Evolutionary conservation across 192 early-diverging fungal species (phyloP).

Genomic region (Phycomyces blakesleeanus): DNA sequence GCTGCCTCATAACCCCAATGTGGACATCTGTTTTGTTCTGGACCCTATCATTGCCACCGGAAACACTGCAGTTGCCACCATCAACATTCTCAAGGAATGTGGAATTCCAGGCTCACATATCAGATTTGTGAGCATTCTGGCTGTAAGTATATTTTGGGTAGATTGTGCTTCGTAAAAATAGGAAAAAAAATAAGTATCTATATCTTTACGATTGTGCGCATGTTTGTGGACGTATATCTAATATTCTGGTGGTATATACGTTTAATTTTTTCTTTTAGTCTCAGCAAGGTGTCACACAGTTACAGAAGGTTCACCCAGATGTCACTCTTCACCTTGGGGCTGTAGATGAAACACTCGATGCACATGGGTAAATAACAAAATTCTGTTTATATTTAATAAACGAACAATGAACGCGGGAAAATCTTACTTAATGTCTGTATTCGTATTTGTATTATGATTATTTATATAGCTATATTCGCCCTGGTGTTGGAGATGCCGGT

Average conservation of each 20-base stretch:
- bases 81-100: constrained; percentile 79
- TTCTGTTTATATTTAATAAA: too few species aligned
- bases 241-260: constrained; percentile 1
- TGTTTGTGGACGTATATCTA: too few species aligned
- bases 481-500: constrained; percentile 62
- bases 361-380: constrained; percentile 46
- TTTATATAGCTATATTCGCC: constrained; percentile 29
- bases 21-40: constrained; percentile 68
- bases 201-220: too few species aligned
- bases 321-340: constrained; percentile 53
- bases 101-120: constrained; percentile 60
- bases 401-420: neutral
- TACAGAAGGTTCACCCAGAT: constrained; percentile 45
- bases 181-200: too few species aligned
- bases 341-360: constrained; percentile 56
- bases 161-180: too few species aligned
- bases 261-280: constrained; percentile 20
- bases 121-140: constrained; percentile 65
- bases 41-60: constrained; percentile 83
- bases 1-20: constrained; percentile 62
- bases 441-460: neutral
- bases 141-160: constrained; percentile 33
- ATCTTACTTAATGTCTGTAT: constrained; percentile 12
- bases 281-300: constrained; percentile 29
- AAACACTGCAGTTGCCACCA: constrained; percentile 71